Conservation (phyloP, 2,329 filamentous ascomycete species). For the Didymella pinodella region DNA sequence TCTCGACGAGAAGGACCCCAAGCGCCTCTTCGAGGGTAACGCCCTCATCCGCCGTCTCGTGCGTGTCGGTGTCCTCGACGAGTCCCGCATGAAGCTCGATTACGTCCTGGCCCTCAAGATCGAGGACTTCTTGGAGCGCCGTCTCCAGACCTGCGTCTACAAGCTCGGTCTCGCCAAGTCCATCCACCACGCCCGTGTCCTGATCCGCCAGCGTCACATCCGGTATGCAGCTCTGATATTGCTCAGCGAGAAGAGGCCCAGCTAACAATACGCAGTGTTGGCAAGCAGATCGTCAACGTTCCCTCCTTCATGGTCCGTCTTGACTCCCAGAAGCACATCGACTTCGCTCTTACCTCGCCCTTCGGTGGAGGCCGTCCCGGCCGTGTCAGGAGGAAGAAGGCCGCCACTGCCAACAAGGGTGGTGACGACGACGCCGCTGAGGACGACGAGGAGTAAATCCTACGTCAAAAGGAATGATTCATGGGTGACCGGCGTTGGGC, state of each 20-base stretch:
- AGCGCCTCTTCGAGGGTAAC: slow-evolving; percentile 99
- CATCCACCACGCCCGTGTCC: slow-evolving; percentile 99
- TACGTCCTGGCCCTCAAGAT: slow-evolving; percentile 99
- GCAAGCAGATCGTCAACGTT: slow-evolving; percentile 99
- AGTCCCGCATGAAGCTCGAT: slow-evolving; percentile 99
- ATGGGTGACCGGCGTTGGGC: slow-evolving; percentile 49
- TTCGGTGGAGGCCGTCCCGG: slow-evolving; percentile 97
- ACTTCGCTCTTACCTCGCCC: slow-evolving; percentile 96
- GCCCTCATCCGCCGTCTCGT: slow-evolving; percentile 99
- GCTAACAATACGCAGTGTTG: slow-evolving; percentile 69
- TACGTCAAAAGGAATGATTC: slow-evolving; percentile 40
- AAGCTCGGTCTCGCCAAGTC: slow-evolving; percentile 99
- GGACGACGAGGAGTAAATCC: slow-evolving; percentile 75
- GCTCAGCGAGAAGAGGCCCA: not conserved
- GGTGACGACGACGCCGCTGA: slow-evolving; percentile 84
- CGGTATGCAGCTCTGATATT: slow-evolving; percentile 58
- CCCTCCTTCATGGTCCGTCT: slow-evolving; percentile 99
- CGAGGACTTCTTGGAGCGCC: slow-evolving; percentile 99
- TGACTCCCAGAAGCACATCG: slow-evolving; percentile 99
- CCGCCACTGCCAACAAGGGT: slow-evolving; percentile 89
- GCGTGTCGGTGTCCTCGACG: slow-evolving; percentile 98
- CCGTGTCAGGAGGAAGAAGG: slow-evolving; percentile 99
- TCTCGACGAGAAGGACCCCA: slow-evolving; percentile 99
- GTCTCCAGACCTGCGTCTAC: slow-evolving; percentile 99
- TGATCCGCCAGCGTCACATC: slow-evolving; percentile 99